Base-by-base conservation (phyloP, 768 basidiomycete species). In the Suillus lakei region DNA sequence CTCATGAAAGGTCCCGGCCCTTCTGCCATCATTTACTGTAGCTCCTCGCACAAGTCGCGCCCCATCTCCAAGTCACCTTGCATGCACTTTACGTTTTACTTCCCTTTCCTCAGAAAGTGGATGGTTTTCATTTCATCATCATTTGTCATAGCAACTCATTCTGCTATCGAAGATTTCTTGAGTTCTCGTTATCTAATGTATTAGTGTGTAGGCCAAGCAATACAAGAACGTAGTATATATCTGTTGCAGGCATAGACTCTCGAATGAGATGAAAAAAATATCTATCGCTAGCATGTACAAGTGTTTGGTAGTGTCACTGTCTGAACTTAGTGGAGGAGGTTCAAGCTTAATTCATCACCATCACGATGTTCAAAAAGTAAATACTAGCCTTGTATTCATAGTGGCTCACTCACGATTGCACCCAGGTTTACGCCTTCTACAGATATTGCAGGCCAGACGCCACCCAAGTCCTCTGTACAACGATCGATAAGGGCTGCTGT, bases 381-480 rank as follows among this genome's bases (percentile, higher is more conserved):
- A 62, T 56, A 54, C 43, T 51, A 41, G 39, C 21, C 62, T 60
- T 41, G 23, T 66, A 60, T 64, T 60, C 41, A 43, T 54, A 39
- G 43, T 60, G 39, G 51, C 67, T 74, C 60, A 72, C 53, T 64
- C 46, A 63, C 34, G 38, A 38, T 61, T 55, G 12, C 30, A 53
- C 41, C 6, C 70, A 93, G 91, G 76, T 93, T 93, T 76, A 82
- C 81, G 44, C 83, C 90, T 34, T 82, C 89, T 26, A 85, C 91
- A 28, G 97, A 99, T 74, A 89, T 98, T 68, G 85, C 95, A 51
- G 90, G 92, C 39, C 94, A 96, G 69, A 95, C 95, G 15, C 91
- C 92, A 44, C 86, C 98, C 65, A 99, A 99, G 78, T 89, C 94
- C 39, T 98, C 96, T 30, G 90, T 95, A 8, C 97, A 99, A 76